These are phyloP conservation scores for Penicillium rolfsii DNA, from an alignment of 2,329 filamentous ascomycete species.

Conservation along the genomic window DNA sequence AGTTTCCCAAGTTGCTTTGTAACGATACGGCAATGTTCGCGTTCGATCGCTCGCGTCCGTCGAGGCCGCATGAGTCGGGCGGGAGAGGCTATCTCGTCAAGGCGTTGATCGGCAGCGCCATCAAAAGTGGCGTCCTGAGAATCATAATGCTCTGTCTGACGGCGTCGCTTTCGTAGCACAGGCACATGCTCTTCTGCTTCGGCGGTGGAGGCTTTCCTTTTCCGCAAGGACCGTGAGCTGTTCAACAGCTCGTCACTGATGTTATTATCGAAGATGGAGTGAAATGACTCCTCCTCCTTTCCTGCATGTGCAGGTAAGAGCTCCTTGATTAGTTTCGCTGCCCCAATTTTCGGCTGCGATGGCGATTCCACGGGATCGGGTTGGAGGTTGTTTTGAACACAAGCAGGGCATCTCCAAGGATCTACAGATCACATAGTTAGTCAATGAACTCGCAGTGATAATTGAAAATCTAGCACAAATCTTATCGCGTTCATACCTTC, in stretches of 20 bases:
- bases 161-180: constrained; percentile 54
- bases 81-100: constrained; percentile 28
- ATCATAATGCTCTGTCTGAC: constrained; percentile 36
- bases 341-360: constrained; percentile 58
- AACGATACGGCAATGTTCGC: constrained; percentile 45
- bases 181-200: constrained; percentile 55
- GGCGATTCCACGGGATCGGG: constrained; percentile 33
- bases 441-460: constrained; percentile 11
- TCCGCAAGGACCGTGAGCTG: constrained; percentile 75
- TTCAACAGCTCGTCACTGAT: constrained; percentile 74
- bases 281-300: constrained; percentile 67
- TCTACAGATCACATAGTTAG: constrained; percentile 53
- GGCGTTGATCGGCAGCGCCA: constrained; percentile 18
- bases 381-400: constrained; percentile 50
- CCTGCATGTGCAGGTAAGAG: constrained; percentile 71
- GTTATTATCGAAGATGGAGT: constrained; percentile 75
- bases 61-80: constrained; percentile 66
- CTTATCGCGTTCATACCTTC: constrained; percentile 57
- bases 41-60: constrained; percentile 53
- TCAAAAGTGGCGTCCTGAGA: constrained; percentile 28
- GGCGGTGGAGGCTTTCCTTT: constrained; percentile 78
- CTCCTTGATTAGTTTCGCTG: constrained; percentile 70
- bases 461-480: background rate
- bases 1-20: constrained; percentile 51
- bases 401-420: constrained; percentile 65